These are phyloP conservation scores for Neofusicoccum umdonicola DNA, from an alignment of 2,329 filamentous ascomycete species.

Conservation along the genomic window DNA sequence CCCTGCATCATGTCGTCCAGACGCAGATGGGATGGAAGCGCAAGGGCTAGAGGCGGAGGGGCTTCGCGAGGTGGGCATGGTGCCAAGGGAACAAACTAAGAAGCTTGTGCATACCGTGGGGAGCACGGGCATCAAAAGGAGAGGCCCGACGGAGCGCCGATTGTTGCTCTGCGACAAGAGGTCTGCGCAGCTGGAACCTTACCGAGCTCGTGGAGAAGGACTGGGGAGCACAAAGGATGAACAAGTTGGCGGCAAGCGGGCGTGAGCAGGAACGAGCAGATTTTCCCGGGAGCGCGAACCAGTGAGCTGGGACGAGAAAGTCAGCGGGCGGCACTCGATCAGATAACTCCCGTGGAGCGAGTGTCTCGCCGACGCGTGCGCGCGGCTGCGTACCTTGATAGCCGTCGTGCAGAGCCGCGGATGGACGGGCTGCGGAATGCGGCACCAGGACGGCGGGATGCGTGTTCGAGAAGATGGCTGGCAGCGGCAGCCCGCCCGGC, in stretches of 20 bases:
- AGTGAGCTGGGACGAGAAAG: constrained; percentile 9
- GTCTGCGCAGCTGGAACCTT: neutral
- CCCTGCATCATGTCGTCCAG: constrained; percentile 10
- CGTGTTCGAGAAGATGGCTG: neutral
- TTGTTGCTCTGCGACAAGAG: neutral
- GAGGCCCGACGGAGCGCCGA: neutral
- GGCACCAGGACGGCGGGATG: neutral
- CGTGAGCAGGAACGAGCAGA: constrained; percentile 12
- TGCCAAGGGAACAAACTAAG: constrained; percentile 8
- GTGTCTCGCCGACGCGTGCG: neutral
- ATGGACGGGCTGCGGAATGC: neutral
- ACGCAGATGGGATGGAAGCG: neutral
- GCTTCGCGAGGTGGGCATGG: neutral
- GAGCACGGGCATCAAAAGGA: constrained; percentile 13
- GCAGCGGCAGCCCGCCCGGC: neutral
- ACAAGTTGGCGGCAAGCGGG: neutral
- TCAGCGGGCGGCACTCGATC: neutral
- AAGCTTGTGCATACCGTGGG: constrained; percentile 10
- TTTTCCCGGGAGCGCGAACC: constrained; percentile 8
- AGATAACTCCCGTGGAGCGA: neutral
- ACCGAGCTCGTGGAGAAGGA: neutral
- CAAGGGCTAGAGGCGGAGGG: neutral
- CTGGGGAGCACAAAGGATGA: constrained; percentile 1
- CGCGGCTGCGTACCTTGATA: constrained; percentile 10
- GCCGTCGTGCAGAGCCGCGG: constrained; percentile 1